A percentile compares a stretch with the other conserved stretches of the same genome.
Evolutionary conservation across 2,329 filamentous ascomycete genomes (phyloP).

Genomic region (Fusarium sp.): DNA sequence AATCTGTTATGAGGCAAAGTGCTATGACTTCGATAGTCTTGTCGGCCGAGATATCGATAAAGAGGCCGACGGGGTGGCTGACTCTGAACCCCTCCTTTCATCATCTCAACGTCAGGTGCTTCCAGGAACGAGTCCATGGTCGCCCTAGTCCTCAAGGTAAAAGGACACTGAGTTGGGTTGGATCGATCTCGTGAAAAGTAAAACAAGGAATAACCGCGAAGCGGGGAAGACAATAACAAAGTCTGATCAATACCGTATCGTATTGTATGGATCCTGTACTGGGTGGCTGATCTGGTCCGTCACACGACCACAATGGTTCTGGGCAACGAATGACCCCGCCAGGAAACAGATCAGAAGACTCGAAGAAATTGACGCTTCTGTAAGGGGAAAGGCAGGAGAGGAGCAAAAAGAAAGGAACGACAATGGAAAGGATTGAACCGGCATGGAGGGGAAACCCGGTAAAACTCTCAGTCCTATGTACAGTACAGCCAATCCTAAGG

Average conservation of each 20-base stretch:
- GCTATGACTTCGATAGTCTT: neutral
- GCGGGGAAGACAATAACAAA: slow-evolving; percentile 29
- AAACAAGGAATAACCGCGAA: slow-evolving; percentile 6
- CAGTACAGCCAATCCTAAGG: slow-evolving; percentile 10
- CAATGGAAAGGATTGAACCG: slow-evolving; percentile 4
- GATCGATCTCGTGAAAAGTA: slow-evolving; percentile 17
- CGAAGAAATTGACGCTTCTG: slow-evolving; percentile 8
- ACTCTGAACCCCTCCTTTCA: slow-evolving; percentile 22
- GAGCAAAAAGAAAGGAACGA: slow-evolving; percentile 5
- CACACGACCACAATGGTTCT: slow-evolving; percentile 39
- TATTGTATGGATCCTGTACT: slow-evolving; percentile 8
- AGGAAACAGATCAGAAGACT: slow-evolving; percentile 42
- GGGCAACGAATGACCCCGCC: slow-evolving; percentile 33
- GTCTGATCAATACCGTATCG: neutral
- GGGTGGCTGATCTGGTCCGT: slow-evolving; percentile 40
- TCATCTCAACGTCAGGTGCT: slow-evolving; percentile 39
- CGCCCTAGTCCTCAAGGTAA: neutral
- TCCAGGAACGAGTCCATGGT: slow-evolving; percentile 36
- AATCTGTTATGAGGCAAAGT: slow-evolving; percentile 5
- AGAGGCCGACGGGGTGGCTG: slow-evolving; percentile 29
- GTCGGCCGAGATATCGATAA: neutral
- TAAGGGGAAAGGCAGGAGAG: slow-evolving; percentile 25
- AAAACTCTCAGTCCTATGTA: slow-evolving; percentile 5
- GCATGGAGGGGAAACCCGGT: slow-evolving; percentile 1
- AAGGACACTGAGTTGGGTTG: slow-evolving; percentile 8